These are phyloP conservation scores for Yamadazyma membranifaciens DNA, from an alignment of 1,139 yeast genomes.

Conservation along the genomic window DNA sequence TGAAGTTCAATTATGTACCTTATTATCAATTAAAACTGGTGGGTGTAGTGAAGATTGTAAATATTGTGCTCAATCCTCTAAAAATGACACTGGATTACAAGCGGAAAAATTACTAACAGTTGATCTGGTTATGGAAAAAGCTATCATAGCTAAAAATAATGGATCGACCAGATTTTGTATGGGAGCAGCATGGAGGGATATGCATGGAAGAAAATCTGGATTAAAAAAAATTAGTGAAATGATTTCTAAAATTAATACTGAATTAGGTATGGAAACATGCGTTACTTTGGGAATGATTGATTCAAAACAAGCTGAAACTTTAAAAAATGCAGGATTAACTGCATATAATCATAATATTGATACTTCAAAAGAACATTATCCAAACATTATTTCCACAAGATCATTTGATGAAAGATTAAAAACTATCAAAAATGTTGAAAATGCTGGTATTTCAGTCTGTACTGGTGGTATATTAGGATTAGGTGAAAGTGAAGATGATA, in stretches of 20 bases:
- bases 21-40: slow-evolving; percentile 73
- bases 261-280: slow-evolving; percentile 71
- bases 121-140: slow-evolving; percentile 63
- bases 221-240: slow-evolving; percentile 60
- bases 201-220: slow-evolving; percentile 74
- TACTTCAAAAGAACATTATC: slow-evolving; percentile 76
- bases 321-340: slow-evolving; percentile 70
- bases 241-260: slow-evolving; percentile 56
- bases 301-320: slow-evolving; percentile 54
- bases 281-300: slow-evolving; percentile 79
- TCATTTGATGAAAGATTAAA: slow-evolving; percentile 66
- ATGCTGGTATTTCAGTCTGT: slow-evolving; percentile 69
- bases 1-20: slow-evolving; percentile 73
- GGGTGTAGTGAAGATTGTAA: slow-evolving; percentile 83
- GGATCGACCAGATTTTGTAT: slow-evolving; percentile 80
- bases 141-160: slow-evolving; percentile 61
- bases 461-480: slow-evolving; percentile 80
- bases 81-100: slow-evolving; percentile 66
- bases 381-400: slow-evolving; percentile 68
- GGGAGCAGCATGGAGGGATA: slow-evolving; percentile 90
- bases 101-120: slow-evolving; percentile 64
- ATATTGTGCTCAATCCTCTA: slow-evolving; percentile 74
- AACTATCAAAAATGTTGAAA: slow-evolving; percentile 63
- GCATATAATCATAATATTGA: slow-evolving; percentile 83
- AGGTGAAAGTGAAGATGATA: slow-evolving; percentile 74